A percentile compares a stretch with the other conserved stretches of the same genome.
Evolutionary conservation across 331 rosid species (phyloP).

Genomic region (Spiraea crenata): DNA sequence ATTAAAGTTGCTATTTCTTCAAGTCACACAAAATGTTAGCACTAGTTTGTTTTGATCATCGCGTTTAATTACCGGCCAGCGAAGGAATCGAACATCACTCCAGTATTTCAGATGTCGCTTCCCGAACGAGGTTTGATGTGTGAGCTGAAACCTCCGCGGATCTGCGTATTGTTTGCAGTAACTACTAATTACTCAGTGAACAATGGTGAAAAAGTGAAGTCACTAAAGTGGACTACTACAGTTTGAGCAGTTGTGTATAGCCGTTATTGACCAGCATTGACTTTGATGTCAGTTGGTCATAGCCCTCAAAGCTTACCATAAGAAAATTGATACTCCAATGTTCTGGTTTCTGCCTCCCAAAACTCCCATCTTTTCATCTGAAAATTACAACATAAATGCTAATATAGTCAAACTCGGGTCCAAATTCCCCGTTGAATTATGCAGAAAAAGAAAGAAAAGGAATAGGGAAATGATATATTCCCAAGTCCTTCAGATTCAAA

Average conservation of each 20-base stretch:
- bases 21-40: background rate
- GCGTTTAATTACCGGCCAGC: slow-evolving; percentile 41
- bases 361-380: slow-evolving; percentile 57
- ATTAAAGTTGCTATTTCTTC: background rate
- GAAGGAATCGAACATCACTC: slow-evolving; percentile 45
- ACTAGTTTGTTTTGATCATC: background rate
- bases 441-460: background rate
- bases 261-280: background rate
- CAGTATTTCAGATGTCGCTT: slow-evolving; percentile 54
- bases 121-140: slow-evolving; percentile 63
- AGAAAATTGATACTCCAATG: slow-evolving; percentile 44
- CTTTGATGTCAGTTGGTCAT: background rate
- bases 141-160: slow-evolving; percentile 58
- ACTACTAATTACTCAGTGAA: background rate
- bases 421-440: slow-evolving; percentile 1
- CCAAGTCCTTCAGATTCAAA: no score
- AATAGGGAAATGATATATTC: no score
- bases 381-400: background rate
- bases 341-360: slow-evolving; percentile 62
- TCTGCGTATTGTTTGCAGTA: slow-evolving; percentile 25
- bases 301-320: slow-evolving; percentile 34
- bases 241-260: background rate
- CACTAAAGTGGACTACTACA: background rate
- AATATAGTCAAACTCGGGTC: slow-evolving; percentile 17
- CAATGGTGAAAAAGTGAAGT: no score